phyloP scores from a whole-genome alignment of 1,284 basidiomycete genomes.

The Cutaneotrichosporon dermatis region DNA sequence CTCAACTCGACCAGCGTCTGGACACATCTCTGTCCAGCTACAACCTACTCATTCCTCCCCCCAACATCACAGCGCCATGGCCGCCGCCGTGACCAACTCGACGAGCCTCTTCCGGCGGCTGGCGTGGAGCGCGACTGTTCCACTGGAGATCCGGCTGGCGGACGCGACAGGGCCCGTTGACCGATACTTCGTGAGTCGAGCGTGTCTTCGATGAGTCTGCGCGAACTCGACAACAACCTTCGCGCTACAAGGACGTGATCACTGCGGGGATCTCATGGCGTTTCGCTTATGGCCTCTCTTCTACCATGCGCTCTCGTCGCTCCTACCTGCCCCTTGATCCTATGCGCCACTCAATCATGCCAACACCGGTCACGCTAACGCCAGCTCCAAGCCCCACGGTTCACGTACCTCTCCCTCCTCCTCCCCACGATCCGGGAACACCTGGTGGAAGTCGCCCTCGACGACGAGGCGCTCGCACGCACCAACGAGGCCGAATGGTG shows the following conservation, averaged over 20 bases:
- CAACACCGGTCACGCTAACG: background rate
- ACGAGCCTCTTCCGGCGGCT: slow-evolving; percentile 44
- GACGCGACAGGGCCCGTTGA: slow-evolving; percentile 33
- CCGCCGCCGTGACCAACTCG: slow-evolving; percentile 26
- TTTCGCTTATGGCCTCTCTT: background rate
- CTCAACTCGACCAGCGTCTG: too few relatives aligned
- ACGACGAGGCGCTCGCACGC: slow-evolving; percentile 64
- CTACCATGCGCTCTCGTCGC: too few relatives aligned
- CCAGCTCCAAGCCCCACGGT: slow-evolving; percentile 66
- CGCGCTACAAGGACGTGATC: too few relatives aligned
- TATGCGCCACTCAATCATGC: background rate
- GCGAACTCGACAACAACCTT: background rate
- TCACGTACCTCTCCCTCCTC: slow-evolving; percentile 84
- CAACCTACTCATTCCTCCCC: too few relatives aligned
- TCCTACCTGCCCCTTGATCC: background rate
- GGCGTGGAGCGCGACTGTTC: slow-evolving; percentile 45
- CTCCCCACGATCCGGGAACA: slow-evolving; percentile 78
- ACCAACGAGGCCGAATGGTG: slow-evolving; percentile 76
- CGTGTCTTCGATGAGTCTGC: background rate
- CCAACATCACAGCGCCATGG: background rate
- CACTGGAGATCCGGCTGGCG: slow-evolving; percentile 39
- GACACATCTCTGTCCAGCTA: too few relatives aligned
- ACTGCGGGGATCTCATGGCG: background rate
- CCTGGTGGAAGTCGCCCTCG: slow-evolving; percentile 81
- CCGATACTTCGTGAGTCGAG: slow-evolving; percentile 42